phyloP scores from a whole-genome alignment of 208 protist genomes.

The Wallacemonas rigidus region DNA sequence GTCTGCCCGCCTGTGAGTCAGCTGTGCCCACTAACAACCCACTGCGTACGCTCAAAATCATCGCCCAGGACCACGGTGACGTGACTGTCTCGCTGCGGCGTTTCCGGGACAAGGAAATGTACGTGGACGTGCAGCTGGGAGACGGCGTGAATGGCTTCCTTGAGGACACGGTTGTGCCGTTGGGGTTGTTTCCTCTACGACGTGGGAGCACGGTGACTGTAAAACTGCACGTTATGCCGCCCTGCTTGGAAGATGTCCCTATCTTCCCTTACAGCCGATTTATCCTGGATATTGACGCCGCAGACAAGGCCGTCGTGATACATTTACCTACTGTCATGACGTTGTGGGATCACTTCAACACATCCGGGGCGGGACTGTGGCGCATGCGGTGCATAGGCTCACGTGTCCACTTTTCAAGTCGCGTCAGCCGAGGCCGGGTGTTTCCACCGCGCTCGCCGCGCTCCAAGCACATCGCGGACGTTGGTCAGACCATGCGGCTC shows the following conservation, averaged over 20 bases:
- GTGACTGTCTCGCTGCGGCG: constrained; percentile 39
- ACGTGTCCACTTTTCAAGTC: constrained; percentile 49
- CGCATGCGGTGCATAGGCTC: constrained; percentile 48
- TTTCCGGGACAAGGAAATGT: constrained; percentile 63
- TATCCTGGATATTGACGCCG: constrained; percentile 20
- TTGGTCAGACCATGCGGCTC: constrained; percentile 2
- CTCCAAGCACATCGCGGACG: not conserved
- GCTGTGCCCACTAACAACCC: constrained; percentile 17
- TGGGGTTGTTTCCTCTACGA: constrained; percentile 29
- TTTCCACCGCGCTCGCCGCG: constrained; percentile 18
- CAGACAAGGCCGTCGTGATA: constrained; percentile 28
- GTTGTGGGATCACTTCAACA: constrained; percentile 62
- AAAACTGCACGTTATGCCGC: constrained; percentile 29
- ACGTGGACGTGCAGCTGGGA: constrained; percentile 37
- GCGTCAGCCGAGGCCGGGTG: constrained; percentile 10
- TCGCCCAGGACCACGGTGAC: constrained; percentile 28
- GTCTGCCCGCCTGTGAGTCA: not conserved
- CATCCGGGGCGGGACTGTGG: constrained; percentile 39
- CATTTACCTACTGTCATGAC: constrained; percentile 61
- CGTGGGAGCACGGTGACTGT: constrained; percentile 31
- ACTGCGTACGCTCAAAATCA: constrained; percentile 31
- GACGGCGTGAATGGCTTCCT: constrained; percentile 40
- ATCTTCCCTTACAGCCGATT: constrained; percentile 52
- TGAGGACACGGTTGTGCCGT: constrained; percentile 7
- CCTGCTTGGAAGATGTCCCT: constrained; percentile 34